Percentiles rank a stretch among this genome's conserved stretches.
Conservation (phyloP, 1,284 basidiomycete genomes). For the Leucoagaricus sp. region DNA sequence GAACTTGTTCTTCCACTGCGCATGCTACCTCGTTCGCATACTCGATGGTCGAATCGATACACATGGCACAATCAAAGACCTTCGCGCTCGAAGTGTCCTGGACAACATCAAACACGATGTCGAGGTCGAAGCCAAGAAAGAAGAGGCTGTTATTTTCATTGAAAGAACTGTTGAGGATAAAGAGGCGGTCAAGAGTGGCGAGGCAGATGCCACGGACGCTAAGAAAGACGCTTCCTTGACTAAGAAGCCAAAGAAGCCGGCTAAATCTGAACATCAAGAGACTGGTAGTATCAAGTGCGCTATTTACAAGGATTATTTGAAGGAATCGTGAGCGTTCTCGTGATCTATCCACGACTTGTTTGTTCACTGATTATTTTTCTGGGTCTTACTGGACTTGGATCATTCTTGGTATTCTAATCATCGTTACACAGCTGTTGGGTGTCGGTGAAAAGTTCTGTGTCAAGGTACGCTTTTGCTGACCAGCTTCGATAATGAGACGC, state of each 20-base stretch:
- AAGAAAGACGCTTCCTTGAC: not conserved
- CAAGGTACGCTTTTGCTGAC: slow-evolving; percentile 44
- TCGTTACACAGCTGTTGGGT: slow-evolving; percentile 50
- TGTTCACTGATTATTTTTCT: not conserved
- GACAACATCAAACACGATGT: slow-evolving; percentile 58
- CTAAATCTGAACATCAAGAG: slow-evolving; percentile 73
- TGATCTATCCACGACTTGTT: not conserved
- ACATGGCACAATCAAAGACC: slow-evolving; percentile 62
- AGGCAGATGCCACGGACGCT: slow-evolving; percentile 14
- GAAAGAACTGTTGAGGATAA: slow-evolving; percentile 5
- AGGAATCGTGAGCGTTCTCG: slow-evolving; percentile 52
- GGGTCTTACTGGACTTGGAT: slow-evolving; percentile 56
- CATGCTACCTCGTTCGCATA: slow-evolving; percentile 72
- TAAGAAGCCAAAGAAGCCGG: slow-evolving; percentile 65
- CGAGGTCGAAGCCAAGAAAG: slow-evolving; percentile 36
- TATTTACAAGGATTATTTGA: slow-evolving; percentile 79
- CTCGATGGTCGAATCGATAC: slow-evolving; percentile 73
- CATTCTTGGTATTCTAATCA: slow-evolving; percentile 49
- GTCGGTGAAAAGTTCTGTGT: slow-evolving; percentile 75
- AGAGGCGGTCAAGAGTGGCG: not conserved
- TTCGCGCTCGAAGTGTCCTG: slow-evolving; percentile 56
- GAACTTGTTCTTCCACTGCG: slow-evolving; percentile 71
- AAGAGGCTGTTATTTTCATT: slow-evolving; percentile 31
- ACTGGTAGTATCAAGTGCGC: slow-evolving; percentile 77
- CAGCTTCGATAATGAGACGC: too few relatives aligned